Evolutionary conservation across 345 rosid species (phyloP).

Genomic region (Populus pruinosa): DNA sequence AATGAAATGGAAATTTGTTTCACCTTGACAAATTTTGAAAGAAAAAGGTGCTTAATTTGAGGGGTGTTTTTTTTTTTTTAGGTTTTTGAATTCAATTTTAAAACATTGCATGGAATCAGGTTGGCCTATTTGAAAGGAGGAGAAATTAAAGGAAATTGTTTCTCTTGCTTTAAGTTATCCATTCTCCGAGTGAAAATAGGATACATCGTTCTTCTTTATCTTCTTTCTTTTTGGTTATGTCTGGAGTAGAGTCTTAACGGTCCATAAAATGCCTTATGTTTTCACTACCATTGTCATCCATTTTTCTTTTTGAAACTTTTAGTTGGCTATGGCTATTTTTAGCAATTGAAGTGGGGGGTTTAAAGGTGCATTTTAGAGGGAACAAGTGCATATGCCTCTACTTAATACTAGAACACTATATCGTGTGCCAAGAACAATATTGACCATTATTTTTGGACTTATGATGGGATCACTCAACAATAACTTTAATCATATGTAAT

Average conservation of each 20-base stretch:
- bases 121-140: not conserved
- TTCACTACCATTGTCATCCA: not conserved
- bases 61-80: not conserved
- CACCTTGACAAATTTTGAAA: not conserved
- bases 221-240: not conserved
- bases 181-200: not conserved
- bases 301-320: not conserved
- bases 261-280: not conserved
- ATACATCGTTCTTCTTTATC: too few species aligned
- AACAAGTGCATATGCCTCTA: not conserved
- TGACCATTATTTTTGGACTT: not conserved
- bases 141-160: not conserved
- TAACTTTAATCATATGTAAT: not conserved
- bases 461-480: not conserved
- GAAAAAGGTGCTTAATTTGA: not conserved
- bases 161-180: not conserved
- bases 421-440: not conserved
- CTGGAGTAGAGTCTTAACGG: not conserved
- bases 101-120: not conserved
- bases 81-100: not conserved
- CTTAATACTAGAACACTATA: not conserved
- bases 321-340: not conserved
- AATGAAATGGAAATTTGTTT: not conserved
- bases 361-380: conserved; percentile 4
- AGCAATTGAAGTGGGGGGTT: conserved; percentile 2